Evolutionary conservation across 331 rosid genomes (phyloP).

Genomic region (Phaseolus coccineus): DNA sequence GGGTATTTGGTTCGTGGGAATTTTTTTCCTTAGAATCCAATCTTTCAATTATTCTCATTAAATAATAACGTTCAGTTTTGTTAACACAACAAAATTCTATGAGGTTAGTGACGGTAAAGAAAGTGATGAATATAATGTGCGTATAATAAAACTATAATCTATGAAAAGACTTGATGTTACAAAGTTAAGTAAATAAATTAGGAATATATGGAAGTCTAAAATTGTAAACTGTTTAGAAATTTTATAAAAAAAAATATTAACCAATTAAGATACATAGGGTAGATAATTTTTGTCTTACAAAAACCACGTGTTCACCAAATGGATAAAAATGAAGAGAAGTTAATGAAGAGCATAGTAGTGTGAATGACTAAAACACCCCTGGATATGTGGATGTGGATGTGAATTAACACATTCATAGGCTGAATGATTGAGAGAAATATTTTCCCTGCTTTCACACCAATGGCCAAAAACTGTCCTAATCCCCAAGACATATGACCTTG

Average conservation of each 20-base stretch:
- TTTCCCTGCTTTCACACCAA: conserved; percentile 37
- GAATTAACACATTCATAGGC: conserved; percentile 19
- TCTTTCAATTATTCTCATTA: background rate
- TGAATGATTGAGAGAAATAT: conserved; percentile 30
- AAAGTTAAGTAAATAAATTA: background rate
- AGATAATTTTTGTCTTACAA: too few relatives aligned
- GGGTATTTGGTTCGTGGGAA: conserved; percentile 1
- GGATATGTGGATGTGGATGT: conserved; percentile 5
- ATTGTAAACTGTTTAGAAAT: background rate
- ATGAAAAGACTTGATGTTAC: background rate
- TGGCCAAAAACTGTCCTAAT: conserved; percentile 22
- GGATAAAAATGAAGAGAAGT: too few relatives aligned
- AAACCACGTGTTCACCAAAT: too few relatives aligned
- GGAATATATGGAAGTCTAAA: background rate
- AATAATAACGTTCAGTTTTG: background rate
- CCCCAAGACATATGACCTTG: conserved; percentile 29
- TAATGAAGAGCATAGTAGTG: too few relatives aligned
- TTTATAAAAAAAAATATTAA: background rate
- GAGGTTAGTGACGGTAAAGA: background rate
- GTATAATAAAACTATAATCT: background rate
- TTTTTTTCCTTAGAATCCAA: background rate
- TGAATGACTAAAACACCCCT: background rate
- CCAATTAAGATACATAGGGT: background rate
- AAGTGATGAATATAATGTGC: background rate
- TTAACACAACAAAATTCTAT: background rate